phyloP scores from a whole-genome alignment of 371 early-diverging fungal species.

The Mucor saturninus region DNA sequence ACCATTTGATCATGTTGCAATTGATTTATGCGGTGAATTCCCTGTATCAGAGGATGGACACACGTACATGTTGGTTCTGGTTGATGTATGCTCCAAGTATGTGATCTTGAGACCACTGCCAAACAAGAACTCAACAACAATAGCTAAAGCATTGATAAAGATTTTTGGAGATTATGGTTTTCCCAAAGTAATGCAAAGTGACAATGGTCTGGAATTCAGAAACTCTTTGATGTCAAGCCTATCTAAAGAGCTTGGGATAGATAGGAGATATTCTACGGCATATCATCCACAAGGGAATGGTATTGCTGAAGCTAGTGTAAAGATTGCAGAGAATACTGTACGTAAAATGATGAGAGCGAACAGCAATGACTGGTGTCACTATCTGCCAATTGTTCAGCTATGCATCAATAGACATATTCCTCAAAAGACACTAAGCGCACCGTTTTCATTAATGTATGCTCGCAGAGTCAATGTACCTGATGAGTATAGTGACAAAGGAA shows the following conservation, averaged over 20 bases:
- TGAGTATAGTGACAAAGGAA: too few relatives aligned
- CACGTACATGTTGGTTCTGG: constrained; percentile 24
- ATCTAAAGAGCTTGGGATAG: constrained; percentile 12
- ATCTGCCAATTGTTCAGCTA: constrained; percentile 27
- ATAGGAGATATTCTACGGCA: constrained; percentile 22
- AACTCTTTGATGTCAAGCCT: constrained; percentile 15
- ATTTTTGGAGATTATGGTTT: neutral
- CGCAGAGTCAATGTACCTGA: too few relatives aligned
- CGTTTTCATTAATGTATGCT: constrained; percentile 29
- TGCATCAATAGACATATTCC: constrained; percentile 4
- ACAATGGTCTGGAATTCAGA: constrained; percentile 38
- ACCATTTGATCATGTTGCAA: neutral
- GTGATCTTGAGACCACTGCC: constrained; percentile 27
- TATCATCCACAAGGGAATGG: constrained; percentile 37
- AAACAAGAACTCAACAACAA: constrained; percentile 24
- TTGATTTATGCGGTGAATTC: constrained; percentile 12
- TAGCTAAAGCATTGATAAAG: neutral
- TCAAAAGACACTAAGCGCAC: constrained; percentile 2
- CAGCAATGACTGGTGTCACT: constrained; percentile 23
- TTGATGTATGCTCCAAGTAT: constrained; percentile 31
- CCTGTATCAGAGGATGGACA: neutral
- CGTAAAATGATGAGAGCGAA: constrained; percentile 16
- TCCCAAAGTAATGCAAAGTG: constrained; percentile 13
- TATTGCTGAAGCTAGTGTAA: constrained; percentile 25
- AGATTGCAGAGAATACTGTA: constrained; percentile 12